Percentiles rank a stretch among this genome's conserved stretches.
phyloP scores from a whole-genome alignment of 805 yeast species.

The Candida boleticola region DNA sequence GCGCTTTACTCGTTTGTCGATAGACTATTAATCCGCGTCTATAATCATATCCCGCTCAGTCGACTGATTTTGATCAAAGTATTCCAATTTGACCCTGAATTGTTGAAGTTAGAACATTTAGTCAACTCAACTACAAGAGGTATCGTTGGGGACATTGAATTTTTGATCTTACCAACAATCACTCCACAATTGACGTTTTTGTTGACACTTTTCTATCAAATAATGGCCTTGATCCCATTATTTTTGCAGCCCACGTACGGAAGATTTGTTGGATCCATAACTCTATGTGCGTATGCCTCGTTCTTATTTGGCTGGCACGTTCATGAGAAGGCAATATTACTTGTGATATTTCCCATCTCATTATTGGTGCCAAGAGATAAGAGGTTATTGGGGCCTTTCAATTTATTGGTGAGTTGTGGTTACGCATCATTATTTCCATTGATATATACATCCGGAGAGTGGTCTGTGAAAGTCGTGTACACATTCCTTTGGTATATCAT shows the following conservation, averaged over 20 bases:
- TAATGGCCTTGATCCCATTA: conserved; percentile 72
- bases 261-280: conserved; percentile 78
- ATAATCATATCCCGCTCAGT: conserved; percentile 32
- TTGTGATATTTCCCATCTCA: conserved; percentile 84
- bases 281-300: conserved; percentile 88
- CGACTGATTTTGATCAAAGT: conserved; percentile 26
- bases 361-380: conserved; percentile 71
- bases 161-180: conserved; percentile 76
- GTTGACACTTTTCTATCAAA: conserved; percentile 81
- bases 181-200: conserved; percentile 75
- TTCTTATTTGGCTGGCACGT: conserved; percentile 98
- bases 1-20: conserved; percentile 87
- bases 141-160: conserved; percentile 85
- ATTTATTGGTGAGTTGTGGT: conserved; percentile 73
- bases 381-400: conserved; percentile 68
- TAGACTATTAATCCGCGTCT: conserved; percentile 55
- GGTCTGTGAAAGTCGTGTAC: conserved; percentile 70
- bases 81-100: conserved; percentile 45
- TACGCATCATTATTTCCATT: conserved; percentile 88
- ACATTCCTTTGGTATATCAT: conserved; percentile 85
- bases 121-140: conserved; percentile 65
- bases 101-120: conserved; percentile 31
- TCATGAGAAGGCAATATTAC: conserved; percentile 94
- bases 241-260: conserved; percentile 67
- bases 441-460: conserved; percentile 75